Conservation (phyloP, 2,329 filamentous ascomycete species). For the Pyrenochaeta sp. region DNA sequence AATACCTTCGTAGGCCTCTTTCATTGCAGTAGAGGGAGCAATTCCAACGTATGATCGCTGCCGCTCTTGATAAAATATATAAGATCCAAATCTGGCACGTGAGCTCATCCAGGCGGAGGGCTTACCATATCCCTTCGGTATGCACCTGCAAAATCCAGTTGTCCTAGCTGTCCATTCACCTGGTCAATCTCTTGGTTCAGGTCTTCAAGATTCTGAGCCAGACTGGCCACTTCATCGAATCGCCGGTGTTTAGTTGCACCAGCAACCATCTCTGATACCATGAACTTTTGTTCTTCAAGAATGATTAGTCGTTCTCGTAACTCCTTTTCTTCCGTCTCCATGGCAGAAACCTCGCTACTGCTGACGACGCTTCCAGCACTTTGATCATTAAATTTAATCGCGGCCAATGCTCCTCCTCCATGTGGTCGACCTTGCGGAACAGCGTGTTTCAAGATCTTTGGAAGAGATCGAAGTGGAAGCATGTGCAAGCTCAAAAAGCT, state of each 20-base stretch:
- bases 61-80: too few species aligned
- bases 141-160: slow-evolving; percentile 68
- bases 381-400: slow-evolving; percentile 66
- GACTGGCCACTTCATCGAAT: slow-evolving; percentile 84
- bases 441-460: slow-evolving; percentile 61
- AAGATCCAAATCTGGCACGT: not conserved
- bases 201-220: slow-evolving; percentile 83
- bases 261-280: slow-evolving; percentile 85
- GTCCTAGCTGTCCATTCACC: slow-evolving; percentile 69
- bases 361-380: slow-evolving; percentile 62
- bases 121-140: slow-evolving; percentile 49
- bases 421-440: slow-evolving; percentile 57
- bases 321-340: slow-evolving; percentile 85
- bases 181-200: slow-evolving; percentile 78
- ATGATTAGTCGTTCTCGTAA: slow-evolving; percentile 81
- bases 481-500: slow-evolving; percentile 88
- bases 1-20: too few species aligned
- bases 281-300: slow-evolving; percentile 88
- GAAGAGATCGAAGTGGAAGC: slow-evolving; percentile 73
- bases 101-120: slow-evolving; percentile 30
- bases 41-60: not conserved
- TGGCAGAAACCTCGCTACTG: slow-evolving; percentile 66
- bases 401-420: slow-evolving; percentile 58
- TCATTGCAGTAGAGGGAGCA: too few species aligned
- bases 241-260: slow-evolving; percentile 77